Base-by-base conservation (phyloP, 1,284 basidiomycete species). In the Tetrapyrgos nigripes region DNA sequence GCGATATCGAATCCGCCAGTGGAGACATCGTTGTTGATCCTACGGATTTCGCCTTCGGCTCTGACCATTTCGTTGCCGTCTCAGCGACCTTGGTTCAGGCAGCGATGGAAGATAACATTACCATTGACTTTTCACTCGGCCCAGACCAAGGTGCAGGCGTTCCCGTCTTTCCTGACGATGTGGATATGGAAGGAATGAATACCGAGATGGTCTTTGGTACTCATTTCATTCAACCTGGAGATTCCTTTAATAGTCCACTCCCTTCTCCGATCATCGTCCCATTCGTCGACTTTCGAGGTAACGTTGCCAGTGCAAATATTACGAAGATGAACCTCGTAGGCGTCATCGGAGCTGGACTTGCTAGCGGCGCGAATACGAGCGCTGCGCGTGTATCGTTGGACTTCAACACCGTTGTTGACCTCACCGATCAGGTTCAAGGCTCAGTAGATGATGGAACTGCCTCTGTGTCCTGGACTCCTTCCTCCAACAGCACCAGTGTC, bases 131-230 rank as follows among this genome's bases (percentile, higher is more conserved):
- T 40, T 59, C 55, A 6, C 54, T 65, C 31, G 63, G 61, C 1
- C 63, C 61, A 6, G 47, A 56, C 29, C 61, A 65, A 45, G 63
- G 63, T 8, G 63, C 63, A 11, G 63, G 63, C 4, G 55, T 63
- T 2, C 63, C 63, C 13, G 57, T 65, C 4, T 59, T 57, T 27
- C 63, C 63, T 2, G 55, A 55, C 8, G 59, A 62, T n/a, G 58
- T 65, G 3, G 63, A 65, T 35, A 58, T 50, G 61, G 59, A 59
- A 19, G 63, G 63, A 3, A 62, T 62, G 61, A 57, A 59, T 48
- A 65, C 61, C 4, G 61, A 64, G 45, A 52, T 65, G 3, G 61
- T 65, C 0, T 59, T 62, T 28, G 63, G 63, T 13, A 48, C 59
- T n/a, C 52, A 50, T 51, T 65, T 65, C 21, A 24, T 62, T 8